Base-by-base conservation (phyloP, 2,329 filamentous ascomycete species). In the Teratosphaeria nubilosa region DNA sequence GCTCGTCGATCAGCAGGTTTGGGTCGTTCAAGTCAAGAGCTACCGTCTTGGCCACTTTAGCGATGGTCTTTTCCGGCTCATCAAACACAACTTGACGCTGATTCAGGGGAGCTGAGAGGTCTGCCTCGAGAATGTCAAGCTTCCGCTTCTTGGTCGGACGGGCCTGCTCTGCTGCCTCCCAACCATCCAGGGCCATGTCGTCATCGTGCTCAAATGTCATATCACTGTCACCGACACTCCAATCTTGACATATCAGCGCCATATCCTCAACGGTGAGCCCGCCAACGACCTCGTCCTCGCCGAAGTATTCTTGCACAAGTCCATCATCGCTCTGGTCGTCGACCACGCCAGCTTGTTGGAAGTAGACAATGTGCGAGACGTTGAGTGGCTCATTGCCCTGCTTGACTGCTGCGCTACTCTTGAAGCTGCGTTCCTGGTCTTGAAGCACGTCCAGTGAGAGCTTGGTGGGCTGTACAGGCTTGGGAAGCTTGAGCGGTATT, bases 11-110 rank as follows among this genome's bases (percentile, higher is more conserved):
- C 2, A 99, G 81, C 4, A 99, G 82, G 66, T 90, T 82, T 1
- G 91, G 88, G 69, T 99, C 94, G 65, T 91, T 91, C 73, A 94
- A 81, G 67, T 97, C 91, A 55, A 99, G 79, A 1, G 86, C 83
- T 25, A 96, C 87, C 51, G 85, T 86, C 73, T 90, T 91, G 2
- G 88, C 85, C 51, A 91, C 80, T 63, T 84, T 84, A 14, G 85
- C 79, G 1, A 88, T 91, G 5, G 84, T 82, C 58, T 82, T 79
- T 66, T 91, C 85, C 16, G 91, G 94, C 62, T 95, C 84, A 68
- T 95, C 89, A 64, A 96, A 86, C 3, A 85, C 85, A 1, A 66
- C 51, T 16, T 65, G 60, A 27, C 60, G 55, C 50, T 65, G 64
- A 32, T 64, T 59, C 1, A 64, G 48, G 2, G 65, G 54, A 6